Conservation (phyloP, 352 stramenopile genomes). For the Globisporangium cylindrosporum region DNA sequence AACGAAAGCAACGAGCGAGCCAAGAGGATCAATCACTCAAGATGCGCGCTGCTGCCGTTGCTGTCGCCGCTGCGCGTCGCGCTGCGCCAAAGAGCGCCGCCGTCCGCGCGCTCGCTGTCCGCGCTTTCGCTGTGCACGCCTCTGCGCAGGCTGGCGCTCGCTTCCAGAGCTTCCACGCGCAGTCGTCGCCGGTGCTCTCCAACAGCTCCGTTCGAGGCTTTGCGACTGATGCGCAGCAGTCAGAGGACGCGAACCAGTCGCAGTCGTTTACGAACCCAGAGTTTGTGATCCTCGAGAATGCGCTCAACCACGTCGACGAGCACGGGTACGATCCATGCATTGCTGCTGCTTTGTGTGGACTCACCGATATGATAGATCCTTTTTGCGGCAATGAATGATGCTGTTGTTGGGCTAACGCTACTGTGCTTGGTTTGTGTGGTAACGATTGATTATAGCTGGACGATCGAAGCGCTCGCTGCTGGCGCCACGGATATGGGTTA, state of each 20-base stretch:
- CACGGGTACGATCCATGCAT: constrained; percentile 36
- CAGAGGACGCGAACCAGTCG: neutral
- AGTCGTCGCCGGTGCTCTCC: neutral
- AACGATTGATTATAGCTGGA: constrained; percentile 48
- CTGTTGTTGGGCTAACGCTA: neutral
- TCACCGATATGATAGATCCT: neutral
- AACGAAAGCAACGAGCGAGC: neutral
- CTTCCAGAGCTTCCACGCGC: neutral
- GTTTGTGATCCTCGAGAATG: constrained; percentile 49
- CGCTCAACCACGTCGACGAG: constrained; percentile 41
- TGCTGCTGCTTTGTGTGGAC: neutral
- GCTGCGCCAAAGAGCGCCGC: neutral
- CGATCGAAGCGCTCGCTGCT: constrained; percentile 64
- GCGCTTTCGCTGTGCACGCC: neutral
- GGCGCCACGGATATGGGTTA: constrained; percentile 65
- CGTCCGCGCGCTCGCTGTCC: too few species aligned
- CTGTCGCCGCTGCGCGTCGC: neutral
- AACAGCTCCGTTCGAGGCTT: neutral
- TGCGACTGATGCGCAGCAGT: neutral
- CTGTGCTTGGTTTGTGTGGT: constrained; percentile 3
- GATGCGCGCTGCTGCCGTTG: constrained; percentile 9
- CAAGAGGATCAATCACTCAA: neutral
- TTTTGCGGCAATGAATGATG: constrained; percentile 9
- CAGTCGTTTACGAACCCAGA: constrained; percentile 36
- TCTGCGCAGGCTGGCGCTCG: neutral